Conservation (phyloP, 768 basidiomycete genomes). For the Calocybe cyanea region DNA sequence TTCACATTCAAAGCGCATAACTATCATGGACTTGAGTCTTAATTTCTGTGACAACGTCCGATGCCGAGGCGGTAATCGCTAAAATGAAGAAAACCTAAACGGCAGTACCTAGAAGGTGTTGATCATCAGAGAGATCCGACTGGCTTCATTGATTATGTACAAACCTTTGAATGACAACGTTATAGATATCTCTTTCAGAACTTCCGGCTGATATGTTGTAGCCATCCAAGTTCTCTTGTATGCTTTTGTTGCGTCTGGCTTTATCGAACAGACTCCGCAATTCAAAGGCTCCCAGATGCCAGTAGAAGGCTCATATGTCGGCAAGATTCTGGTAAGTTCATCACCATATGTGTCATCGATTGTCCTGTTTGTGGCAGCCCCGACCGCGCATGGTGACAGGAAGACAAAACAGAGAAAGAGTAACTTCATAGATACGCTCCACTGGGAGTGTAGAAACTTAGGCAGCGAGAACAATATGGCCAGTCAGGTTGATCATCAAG, state of each 20-base stretch:
- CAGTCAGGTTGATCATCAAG: no score
- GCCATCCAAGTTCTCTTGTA: constrained; percentile 20
- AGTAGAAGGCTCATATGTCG: constrained; percentile 16
- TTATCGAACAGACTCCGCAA: background rate
- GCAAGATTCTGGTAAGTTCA: constrained; percentile 14
- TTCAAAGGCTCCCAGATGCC: background rate
- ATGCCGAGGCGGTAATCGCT: background rate
- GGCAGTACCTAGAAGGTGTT: background rate
- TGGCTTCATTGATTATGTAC: background rate
- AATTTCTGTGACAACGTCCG: no score
- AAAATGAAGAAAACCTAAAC: background rate
- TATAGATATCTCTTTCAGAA: constrained; percentile 9
- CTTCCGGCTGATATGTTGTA: constrained; percentile 13
- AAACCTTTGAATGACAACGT: constrained; percentile 8
- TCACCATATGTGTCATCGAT: constrained; percentile 23
- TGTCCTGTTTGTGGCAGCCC: constrained; percentile 14
- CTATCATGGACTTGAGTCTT: no score
- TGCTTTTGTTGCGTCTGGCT: background rate
- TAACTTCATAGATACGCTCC: background rate
- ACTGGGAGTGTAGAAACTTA: no score
- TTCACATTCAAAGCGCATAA: no score
- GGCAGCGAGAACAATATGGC: no score
- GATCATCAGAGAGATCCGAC: background rate
- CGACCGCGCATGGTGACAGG: background rate
- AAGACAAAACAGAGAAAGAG: background rate